Percentiles rank a stretch among this genome's conserved stretches.
Conservation (phyloP, 2,329 filamentous ascomycete genomes). For the Chaetomiaceae sp. region DNA sequence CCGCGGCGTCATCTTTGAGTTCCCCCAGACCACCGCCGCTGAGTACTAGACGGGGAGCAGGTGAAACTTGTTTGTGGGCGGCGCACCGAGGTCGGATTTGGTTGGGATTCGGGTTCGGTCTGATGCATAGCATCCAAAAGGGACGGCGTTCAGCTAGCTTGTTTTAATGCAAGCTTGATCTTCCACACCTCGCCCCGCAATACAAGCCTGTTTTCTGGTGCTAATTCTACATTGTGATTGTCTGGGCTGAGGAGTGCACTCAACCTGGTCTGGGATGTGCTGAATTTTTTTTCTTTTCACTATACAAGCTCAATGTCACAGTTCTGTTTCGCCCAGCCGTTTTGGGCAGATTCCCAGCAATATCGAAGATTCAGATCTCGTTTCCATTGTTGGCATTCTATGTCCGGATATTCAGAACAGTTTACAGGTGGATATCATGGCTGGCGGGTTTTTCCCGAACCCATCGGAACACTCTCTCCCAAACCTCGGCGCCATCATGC, state of each 20-base stretch:
- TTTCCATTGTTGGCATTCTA: too few species aligned
- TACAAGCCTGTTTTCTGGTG: conserved; percentile 20
- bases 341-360: too few species aligned
- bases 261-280: too few species aligned
- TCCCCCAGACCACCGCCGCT: conserved; percentile 74
- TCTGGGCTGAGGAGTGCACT: too few species aligned
- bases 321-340: too few species aligned
- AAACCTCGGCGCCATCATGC: conserved; percentile 38
- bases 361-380: too few species aligned
- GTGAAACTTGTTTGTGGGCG: conserved; percentile 23
- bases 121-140: conserved; percentile 29
- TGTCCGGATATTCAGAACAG: too few species aligned
- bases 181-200: conserved; percentile 21
- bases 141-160: conserved; percentile 34
- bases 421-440: conserved; percentile 4
- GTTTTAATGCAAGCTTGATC: conserved; percentile 28
- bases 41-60: conserved; percentile 65
- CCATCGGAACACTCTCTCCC: conserved; percentile 35
- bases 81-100: conserved; percentile 24
- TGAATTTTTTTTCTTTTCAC: too few species aligned
- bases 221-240: not conserved
- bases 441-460: conserved; percentile 15
- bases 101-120: conserved; percentile 28
- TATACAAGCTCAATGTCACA: too few species aligned
- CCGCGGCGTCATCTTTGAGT: conserved; percentile 96